Evolutionary conservation across 176 grass and related monocot species (phyloP).

Genomic region (Avena eriantha): DNA sequence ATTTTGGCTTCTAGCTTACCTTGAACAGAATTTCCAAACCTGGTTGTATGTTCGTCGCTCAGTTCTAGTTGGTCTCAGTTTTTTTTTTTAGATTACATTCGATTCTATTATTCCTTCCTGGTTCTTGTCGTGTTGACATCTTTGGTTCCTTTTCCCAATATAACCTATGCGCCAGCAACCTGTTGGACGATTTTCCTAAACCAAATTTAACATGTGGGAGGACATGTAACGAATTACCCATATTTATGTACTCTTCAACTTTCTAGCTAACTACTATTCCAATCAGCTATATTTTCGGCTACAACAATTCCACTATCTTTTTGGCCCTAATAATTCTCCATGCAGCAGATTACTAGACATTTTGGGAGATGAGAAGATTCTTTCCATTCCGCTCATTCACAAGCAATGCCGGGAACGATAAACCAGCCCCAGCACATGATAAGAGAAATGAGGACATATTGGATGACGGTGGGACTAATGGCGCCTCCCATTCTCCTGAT

Average conservation of each 20-base stretch:
- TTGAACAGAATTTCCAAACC: not conserved
- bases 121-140: not conserved
- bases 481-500: constrained; percentile 37
- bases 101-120: not conserved
- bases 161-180: not conserved
- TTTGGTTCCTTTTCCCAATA: not conserved
- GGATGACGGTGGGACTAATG: constrained; percentile 14
- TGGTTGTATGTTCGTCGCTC: not conserved
- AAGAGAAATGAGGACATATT: constrained; percentile 37
- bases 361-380: constrained; percentile 71
- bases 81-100: not conserved
- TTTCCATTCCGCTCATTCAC: constrained; percentile 70
- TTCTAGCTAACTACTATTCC: not conserved
- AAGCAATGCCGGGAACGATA: constrained; percentile 38
- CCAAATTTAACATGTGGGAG: not conserved
- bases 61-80: not conserved
- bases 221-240: not conserved
- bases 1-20: not conserved
- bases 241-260: not conserved
- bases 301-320: not conserved
- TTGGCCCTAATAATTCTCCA: not conserved
- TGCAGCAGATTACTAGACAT: constrained; percentile 20
- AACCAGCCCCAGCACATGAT: constrained; percentile 36
- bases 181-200: constrained; percentile 18
- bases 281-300: not conserved